Conservation (phyloP, 805 yeast species). For the Jamesozyma hellenica region DNA sequence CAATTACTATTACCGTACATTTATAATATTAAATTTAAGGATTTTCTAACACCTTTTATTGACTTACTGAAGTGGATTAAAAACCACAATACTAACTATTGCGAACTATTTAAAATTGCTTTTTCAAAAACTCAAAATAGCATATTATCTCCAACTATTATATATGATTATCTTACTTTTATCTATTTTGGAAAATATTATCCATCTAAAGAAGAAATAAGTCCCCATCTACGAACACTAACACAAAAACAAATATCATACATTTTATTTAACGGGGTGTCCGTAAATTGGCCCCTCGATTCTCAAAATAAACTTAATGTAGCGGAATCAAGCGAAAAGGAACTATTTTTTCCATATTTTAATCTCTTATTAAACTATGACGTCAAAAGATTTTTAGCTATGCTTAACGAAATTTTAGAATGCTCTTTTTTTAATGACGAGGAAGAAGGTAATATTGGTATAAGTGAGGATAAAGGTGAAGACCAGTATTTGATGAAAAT, state of each 20-base stretch:
- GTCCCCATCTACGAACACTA: slow-evolving; percentile 20
- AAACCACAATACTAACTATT: slow-evolving; percentile 2
- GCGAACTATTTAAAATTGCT: slow-evolving; percentile 4
- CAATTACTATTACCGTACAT: slow-evolving; percentile 41
- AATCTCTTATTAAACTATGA: slow-evolving; percentile 44
- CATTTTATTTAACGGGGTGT: slow-evolving; percentile 49
- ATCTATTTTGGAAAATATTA: slow-evolving; percentile 68
- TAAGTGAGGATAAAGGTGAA: slow-evolving; percentile 13
- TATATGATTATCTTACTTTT: slow-evolving; percentile 57
- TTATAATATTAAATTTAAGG: slow-evolving; percentile 60
- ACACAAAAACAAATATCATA: slow-evolving; percentile 47
- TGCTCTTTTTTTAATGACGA: slow-evolving; percentile 65
- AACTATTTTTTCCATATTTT: slow-evolving; percentile 65
- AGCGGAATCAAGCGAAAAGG: slow-evolving; percentile 24
- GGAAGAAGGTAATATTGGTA: slow-evolving; percentile 18
- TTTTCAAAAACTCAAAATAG: neutral
- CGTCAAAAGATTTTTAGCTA: slow-evolving; percentile 49
- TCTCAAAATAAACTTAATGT: slow-evolving; percentile 30
- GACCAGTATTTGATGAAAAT: slow-evolving; percentile 16
- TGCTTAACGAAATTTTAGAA: slow-evolving; percentile 76
- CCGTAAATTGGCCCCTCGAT: slow-evolving; percentile 38
- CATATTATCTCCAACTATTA: slow-evolving; percentile 8
- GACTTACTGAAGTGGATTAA: slow-evolving; percentile 37
- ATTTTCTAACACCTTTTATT: slow-evolving; percentile 59
- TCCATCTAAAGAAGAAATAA: slow-evolving; percentile 54